Evolutionary conservation across 257 asterid genomes (phyloP).

Genomic region (Pogostemon cablin): DNA sequence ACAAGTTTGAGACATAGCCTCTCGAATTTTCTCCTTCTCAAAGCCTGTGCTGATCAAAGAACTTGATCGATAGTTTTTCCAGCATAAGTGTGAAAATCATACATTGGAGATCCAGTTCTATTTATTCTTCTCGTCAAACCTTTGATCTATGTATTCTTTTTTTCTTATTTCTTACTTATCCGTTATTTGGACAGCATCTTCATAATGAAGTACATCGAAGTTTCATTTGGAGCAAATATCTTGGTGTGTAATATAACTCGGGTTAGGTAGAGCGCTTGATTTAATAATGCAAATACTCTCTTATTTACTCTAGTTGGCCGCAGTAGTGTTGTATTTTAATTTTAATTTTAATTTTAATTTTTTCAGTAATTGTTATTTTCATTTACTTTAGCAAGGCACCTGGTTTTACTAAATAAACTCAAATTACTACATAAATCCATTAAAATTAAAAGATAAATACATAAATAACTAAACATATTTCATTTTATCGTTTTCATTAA

Average conservation of each 20-base stretch:
- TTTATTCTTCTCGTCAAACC: slow-evolving; percentile 16
- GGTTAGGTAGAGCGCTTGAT: not conserved
- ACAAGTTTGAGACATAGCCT: slow-evolving; percentile 19
- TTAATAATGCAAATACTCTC: not conserved
- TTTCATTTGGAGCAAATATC: not conserved
- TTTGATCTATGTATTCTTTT: not conserved
- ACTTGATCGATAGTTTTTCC: not conserved
- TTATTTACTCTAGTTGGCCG: too few species aligned
- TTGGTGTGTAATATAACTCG: not conserved
- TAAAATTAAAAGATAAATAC: too few species aligned
- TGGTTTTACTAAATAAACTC: too few species aligned
- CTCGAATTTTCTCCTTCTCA: not conserved
- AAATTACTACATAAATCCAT: too few species aligned
- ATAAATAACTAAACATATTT: too few species aligned
- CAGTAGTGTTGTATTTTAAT: too few species aligned
- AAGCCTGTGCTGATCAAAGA: not conserved
- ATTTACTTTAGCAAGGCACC: too few species aligned
- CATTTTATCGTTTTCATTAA: too few species aligned
- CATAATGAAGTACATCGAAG: not conserved
- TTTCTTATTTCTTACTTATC: slow-evolving; percentile 8
- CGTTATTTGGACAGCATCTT: slow-evolving; percentile 5
- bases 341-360: too few species aligned
- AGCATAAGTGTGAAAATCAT: not conserved
- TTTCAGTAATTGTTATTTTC: too few species aligned
- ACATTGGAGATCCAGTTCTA: slow-evolving; percentile 5